phyloP scores from a whole-genome alignment of 2,329 filamentous ascomycete species.

The Lecanoromycetidae sp. region DNA sequence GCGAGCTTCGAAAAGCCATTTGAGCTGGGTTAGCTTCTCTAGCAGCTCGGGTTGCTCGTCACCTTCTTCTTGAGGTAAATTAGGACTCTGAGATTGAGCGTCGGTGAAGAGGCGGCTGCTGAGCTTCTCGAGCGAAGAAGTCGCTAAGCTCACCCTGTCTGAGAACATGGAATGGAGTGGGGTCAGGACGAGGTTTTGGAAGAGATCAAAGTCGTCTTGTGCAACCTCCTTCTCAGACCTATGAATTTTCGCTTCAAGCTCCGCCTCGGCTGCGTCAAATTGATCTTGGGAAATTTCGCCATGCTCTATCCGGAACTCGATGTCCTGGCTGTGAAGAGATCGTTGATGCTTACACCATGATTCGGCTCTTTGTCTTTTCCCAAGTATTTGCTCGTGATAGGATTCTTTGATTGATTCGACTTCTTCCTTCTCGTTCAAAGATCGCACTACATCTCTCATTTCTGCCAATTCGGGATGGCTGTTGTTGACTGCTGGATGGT shows the following conservation, averaged over 20 bases:
- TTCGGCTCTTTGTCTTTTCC: constrained; percentile 55
- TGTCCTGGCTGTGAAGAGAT: constrained; percentile 35
- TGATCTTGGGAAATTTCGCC: constrained; percentile 73
- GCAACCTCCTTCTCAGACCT: constrained; percentile 58
- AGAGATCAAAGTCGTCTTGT: constrained; percentile 71
- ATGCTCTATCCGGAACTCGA: constrained; percentile 65
- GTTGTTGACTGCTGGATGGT: constrained; percentile 92
- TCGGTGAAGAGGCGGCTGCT: constrained; percentile 61
- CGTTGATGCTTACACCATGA: constrained; percentile 24
- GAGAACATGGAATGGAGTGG: constrained; percentile 72
- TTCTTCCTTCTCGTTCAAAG: constrained; percentile 55
- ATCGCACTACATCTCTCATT: constrained; percentile 62
- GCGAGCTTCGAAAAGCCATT: constrained; percentile 82
- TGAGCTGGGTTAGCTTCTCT: constrained; percentile 86
- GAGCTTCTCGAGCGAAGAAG: constrained; percentile 64
- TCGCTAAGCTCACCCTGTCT: constrained; percentile 60
- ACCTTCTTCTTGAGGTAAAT: constrained; percentile 84
- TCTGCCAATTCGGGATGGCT: constrained; percentile 78
- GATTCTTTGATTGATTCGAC: constrained; percentile 21
- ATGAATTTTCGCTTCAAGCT: constrained; percentile 59
- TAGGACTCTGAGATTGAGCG: constrained; percentile 55
- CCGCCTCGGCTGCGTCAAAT: constrained; percentile 67
- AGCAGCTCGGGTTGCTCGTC: constrained; percentile 88
- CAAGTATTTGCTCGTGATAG: constrained; percentile 40
- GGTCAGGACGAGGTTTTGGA: constrained; percentile 70